Evolutionary conservation across 1,139 yeast genomes (phyloP), one percentile per base, ranked within the genome.

Genomic region (Candida tunisiensis): DNA sequence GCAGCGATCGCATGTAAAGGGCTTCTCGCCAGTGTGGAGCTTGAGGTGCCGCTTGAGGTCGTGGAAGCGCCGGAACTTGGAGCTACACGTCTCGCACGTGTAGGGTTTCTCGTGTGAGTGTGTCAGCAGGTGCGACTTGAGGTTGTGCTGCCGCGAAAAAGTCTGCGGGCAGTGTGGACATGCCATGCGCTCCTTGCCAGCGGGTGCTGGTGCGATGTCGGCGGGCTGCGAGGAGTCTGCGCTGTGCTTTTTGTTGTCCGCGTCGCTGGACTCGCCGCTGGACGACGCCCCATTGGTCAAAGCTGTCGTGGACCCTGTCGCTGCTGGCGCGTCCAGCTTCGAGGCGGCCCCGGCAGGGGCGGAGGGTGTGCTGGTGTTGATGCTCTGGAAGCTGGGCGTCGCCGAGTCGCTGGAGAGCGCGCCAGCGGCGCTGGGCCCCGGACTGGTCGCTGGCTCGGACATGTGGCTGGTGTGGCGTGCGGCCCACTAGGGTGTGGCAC

Each of bases 1-100:
- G 49, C 93, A 79, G 30, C 56, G 55, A 7, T 51, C 54, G 48
- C 92, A 78, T 19, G 49, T 51, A 44, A 55, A 74, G 2, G 88
- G 85, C 44, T 68, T 71, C 39, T 70, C 80, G 17, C 85, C 85
- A 0, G 83, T 67, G 43, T 79, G 93, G 19, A 74, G 57, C 45
- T 73, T 74, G 36, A 67, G 68, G 43, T 79, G 93, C 25, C 93
- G 59, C 43, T 71, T 74, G 39, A 78, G 57, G 46, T 79, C 92
- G 45, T 78, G 88, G 21, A 70, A 63, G 23, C 92, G 58, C 33
- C 91, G 61, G 45, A 79, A 79, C 38, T 61, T 64, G 27, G 66
- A 55, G 31, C 62, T 56, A 42, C 93, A 79, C 10, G 65, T 62
- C n/a, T 62, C 41, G 47, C 93, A 79, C 15, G 56, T 52, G 49